Conservation (phyloP, 441 rosid genomes). For the Jatropha podagrica region DNA sequence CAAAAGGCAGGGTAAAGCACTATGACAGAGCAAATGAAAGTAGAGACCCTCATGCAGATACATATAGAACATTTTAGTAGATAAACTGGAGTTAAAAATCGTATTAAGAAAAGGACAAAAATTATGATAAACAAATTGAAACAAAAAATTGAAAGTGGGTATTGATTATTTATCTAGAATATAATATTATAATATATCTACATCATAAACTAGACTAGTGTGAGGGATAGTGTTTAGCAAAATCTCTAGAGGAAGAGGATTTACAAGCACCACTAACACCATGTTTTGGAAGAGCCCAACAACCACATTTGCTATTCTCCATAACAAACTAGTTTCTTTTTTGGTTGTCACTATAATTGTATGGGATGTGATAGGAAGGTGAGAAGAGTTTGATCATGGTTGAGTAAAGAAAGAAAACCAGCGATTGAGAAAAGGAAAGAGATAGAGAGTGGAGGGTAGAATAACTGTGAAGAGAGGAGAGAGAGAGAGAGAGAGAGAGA, state of each 20-base stretch:
- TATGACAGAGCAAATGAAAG: neutral
- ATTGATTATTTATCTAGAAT: neutral
- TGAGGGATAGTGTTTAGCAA: constrained; percentile 62
- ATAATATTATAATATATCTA: constrained; percentile 35
- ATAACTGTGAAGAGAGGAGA: neutral
- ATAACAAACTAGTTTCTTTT: constrained; percentile 15
- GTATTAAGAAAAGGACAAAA: neutral
- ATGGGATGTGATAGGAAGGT: constrained; percentile 22
- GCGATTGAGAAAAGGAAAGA: constrained; percentile 6
- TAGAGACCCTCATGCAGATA: neutral
- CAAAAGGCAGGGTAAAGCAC: neutral
- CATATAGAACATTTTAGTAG: neutral
- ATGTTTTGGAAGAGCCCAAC: constrained; percentile 61
- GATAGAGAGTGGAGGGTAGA: neutral
- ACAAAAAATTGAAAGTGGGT: neutral
- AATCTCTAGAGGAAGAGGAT: constrained; percentile 53
- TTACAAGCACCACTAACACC: constrained; percentile 50
- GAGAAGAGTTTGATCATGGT: constrained; percentile 31
- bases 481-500: neutral
- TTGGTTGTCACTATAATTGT: constrained; percentile 27
- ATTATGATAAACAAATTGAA: neutral
- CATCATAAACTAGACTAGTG: constrained; percentile 71
- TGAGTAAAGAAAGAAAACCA: constrained; percentile 9
- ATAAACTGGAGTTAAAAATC: constrained; percentile 3
- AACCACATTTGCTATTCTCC: constrained; percentile 50